Evolutionary conservation across 2,329 filamentous ascomycete species (phyloP).

Genomic region (Aspergillus sp.): DNA sequence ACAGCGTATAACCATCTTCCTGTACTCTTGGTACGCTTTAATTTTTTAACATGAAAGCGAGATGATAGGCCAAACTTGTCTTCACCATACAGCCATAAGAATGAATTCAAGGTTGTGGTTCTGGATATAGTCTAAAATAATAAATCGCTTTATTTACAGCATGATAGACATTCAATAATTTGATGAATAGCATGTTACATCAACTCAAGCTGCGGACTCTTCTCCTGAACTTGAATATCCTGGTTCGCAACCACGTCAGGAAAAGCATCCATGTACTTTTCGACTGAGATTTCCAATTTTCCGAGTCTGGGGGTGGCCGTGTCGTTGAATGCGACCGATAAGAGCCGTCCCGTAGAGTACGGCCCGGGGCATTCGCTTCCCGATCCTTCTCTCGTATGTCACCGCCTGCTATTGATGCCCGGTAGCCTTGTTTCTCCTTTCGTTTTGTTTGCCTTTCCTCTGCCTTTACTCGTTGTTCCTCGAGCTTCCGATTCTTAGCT

Average conservation of each 20-base stretch:
- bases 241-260: conserved; percentile 57
- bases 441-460: conserved; percentile 47
- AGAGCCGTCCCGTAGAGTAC: conserved; percentile 2
- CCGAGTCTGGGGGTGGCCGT: conserved; percentile 15
- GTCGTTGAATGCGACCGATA: conserved; percentile 4
- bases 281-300: conserved; percentile 33
- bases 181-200: conserved; percentile 7
- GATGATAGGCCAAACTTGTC: background rate
- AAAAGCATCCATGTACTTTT: conserved; percentile 54
- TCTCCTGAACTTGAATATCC: conserved; percentile 52
- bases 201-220: conserved; percentile 30
- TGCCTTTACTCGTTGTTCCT: conserved; percentile 52
- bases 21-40: too few species aligned
- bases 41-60: too few species aligned
- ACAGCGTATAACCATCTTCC: too few species aligned
- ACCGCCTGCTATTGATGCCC: conserved; percentile 22
- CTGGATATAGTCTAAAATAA: background rate
- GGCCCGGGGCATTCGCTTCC: conserved; percentile 21
- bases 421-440: conserved; percentile 39
- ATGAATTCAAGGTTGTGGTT: background rate
- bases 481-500: conserved; percentile 55
- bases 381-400: conserved; percentile 11
- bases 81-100: background rate
- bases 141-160: conserved; percentile 4
- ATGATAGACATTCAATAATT: background rate